Evolutionary conservation across 2,329 filamentous ascomycete species (phyloP).

Genomic region (Ophiostoma sp.): DNA sequence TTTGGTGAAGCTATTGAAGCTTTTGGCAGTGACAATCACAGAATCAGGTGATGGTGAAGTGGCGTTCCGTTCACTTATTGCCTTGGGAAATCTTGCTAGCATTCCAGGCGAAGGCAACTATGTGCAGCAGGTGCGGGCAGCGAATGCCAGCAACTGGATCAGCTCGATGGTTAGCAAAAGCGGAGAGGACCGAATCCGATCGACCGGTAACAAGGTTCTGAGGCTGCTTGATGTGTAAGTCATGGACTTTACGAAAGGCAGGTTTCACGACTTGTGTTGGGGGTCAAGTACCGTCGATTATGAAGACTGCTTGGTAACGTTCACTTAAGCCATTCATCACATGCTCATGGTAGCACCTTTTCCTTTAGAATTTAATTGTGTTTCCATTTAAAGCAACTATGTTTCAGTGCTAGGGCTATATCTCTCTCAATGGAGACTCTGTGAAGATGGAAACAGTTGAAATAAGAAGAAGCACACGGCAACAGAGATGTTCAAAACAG

Average conservation of each 20-base stretch:
- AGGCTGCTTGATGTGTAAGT: constrained; percentile 14
- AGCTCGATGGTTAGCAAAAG: constrained; percentile 40
- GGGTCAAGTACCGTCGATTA: too few relatives aligned
- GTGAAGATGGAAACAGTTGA: background rate
- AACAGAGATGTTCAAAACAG: background rate
- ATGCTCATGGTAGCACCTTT: background rate
- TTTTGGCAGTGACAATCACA: constrained; percentile 58
- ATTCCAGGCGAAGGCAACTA: constrained; percentile 42
- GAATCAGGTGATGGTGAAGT: constrained; percentile 73
- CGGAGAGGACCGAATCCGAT: constrained; percentile 44
- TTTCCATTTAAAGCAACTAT: background rate
- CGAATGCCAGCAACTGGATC: constrained; percentile 37
- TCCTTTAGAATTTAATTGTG: too few relatives aligned
- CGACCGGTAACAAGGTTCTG: constrained; percentile 21
- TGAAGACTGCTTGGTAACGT: background rate
- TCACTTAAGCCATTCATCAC: background rate
- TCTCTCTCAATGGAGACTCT: background rate
- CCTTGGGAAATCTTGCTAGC: constrained; percentile 65
- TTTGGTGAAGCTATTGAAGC: constrained; percentile 43
- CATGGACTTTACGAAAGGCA: background rate
- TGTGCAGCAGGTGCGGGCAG: constrained; percentile 12
- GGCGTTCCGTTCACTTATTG: constrained; percentile 75
- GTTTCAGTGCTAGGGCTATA: background rate
- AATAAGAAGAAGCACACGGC: too few relatives aligned
- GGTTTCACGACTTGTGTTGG: background rate